phyloP scores from a whole-genome alignment of 1,284 basidiomycete species.

The Leccinum fallax region DNA sequence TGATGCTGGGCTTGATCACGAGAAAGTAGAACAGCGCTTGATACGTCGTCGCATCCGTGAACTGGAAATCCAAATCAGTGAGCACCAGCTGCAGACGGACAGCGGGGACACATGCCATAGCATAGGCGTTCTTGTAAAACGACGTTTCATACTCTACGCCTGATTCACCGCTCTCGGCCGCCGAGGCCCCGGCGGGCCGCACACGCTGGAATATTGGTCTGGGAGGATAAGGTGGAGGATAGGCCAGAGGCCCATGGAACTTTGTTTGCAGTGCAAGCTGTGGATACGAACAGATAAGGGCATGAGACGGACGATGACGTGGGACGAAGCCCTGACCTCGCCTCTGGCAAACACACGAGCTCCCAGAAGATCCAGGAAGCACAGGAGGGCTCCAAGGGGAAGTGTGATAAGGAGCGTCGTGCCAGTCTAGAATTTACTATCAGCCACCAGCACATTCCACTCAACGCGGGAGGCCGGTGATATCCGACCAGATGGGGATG shows the following conservation, averaged over 20 bases:
- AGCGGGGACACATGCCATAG: slow-evolving; percentile 59
- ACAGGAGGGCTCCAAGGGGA: slow-evolving; percentile 74
- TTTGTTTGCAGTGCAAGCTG: slow-evolving; percentile 66
- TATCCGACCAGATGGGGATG: slow-evolving; percentile 3
- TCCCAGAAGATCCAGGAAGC: slow-evolving; percentile 74
- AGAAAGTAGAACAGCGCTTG: slow-evolving; percentile 84
- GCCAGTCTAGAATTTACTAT: slow-evolving; percentile 52
- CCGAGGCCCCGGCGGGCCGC: slow-evolving; percentile 48
- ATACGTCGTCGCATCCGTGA: slow-evolving; percentile 76
- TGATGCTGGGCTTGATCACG: slow-evolving; percentile 79
- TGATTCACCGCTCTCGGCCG: slow-evolving; percentile 50
- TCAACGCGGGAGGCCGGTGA: slow-evolving; percentile 1
- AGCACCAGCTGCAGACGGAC: slow-evolving; percentile 4
- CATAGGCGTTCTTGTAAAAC: slow-evolving; percentile 76
- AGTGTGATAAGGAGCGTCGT: slow-evolving; percentile 75
- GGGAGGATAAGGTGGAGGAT: slow-evolving; percentile 58
- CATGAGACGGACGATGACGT: background rate
- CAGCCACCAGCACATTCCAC: slow-evolving; percentile 18
- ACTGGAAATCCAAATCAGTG: slow-evolving; percentile 44
- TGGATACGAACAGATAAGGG: slow-evolving; percentile 14
- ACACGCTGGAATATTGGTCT: slow-evolving; percentile 69
- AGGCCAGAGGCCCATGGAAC: slow-evolving; percentile 68
- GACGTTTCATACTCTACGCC: slow-evolving; percentile 52
- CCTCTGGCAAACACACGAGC: slow-evolving; percentile 68
- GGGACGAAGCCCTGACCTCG: slow-evolving; percentile 49